These are phyloP conservation scores for Naganishia liquefaciens DNA, from an alignment of 1,284 basidiomycete species.

Conservation along the genomic window DNA sequence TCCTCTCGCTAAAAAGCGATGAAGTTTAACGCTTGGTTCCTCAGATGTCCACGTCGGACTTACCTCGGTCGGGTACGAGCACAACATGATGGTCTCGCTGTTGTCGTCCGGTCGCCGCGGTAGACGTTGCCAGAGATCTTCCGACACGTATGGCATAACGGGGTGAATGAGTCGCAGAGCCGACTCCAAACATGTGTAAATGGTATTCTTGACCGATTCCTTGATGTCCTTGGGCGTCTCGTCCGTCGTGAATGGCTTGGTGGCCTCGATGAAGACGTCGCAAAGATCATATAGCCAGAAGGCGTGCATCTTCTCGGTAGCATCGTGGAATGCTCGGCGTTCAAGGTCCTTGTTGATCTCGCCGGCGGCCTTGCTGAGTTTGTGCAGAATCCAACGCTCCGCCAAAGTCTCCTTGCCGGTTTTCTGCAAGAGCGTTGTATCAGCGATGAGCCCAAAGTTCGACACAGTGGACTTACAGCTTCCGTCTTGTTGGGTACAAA, in stretches of 20 bases:
- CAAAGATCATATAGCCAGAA: slow-evolving; percentile 99
- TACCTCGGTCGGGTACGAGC: slow-evolving; percentile 77
- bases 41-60: slow-evolving; percentile 46
- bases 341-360: slow-evolving; percentile 76
- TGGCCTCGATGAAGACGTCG: slow-evolving; percentile 98
- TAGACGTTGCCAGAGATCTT: slow-evolving; percentile 97
- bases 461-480: slow-evolving; percentile 59
- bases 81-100: slow-evolving; percentile 85
- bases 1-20: slow-evolving; percentile 59
- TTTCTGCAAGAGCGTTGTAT: slow-evolving; percentile 58
- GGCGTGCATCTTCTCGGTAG: slow-evolving; percentile 80
- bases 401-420: slow-evolving; percentile 87
- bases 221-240: slow-evolving; percentile 65
- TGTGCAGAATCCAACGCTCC: slow-evolving; percentile 94
- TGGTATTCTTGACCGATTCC: slow-evolving; percentile 87
- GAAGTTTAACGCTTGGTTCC: slow-evolving; percentile 33
- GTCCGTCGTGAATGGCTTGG: slow-evolving; percentile 92
- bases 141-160: slow-evolving; percentile 99
- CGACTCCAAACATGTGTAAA: slow-evolving; percentile 91
- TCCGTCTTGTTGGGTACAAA: slow-evolving; percentile 73
- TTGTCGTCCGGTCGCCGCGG: slow-evolving; percentile 79
- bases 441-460: background rate
- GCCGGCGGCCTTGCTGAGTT: slow-evolving; percentile 77
- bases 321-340: slow-evolving; percentile 88
- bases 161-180: slow-evolving; percentile 91